Evolutionary conservation across 495 filamentous ascomycete species (phyloP).

Genomic region (Talaromyces trachyspermus): DNA sequence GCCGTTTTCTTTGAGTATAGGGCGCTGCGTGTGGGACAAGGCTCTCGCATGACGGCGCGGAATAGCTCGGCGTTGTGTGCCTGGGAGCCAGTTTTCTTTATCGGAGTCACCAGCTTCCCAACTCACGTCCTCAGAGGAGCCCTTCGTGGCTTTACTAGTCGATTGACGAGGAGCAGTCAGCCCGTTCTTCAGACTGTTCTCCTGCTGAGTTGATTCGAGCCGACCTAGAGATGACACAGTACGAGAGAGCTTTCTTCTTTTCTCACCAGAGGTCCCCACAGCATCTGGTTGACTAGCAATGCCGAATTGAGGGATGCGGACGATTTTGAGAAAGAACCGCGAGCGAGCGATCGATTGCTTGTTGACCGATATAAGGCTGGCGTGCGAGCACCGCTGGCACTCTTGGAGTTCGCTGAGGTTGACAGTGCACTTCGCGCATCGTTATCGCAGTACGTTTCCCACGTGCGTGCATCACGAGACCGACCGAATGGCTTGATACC

Average conservation of each 20-base stretch:
- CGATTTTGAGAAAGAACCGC: constrained; percentile 33
- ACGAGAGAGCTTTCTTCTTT: constrained; percentile 53
- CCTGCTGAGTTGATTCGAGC: constrained; percentile 42
- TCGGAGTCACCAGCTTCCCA: constrained; percentile 65
- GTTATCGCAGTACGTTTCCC: constrained; percentile 75
- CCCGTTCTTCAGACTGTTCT: constrained; percentile 13
- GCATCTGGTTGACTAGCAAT: constrained; percentile 14
- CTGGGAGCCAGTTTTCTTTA: constrained; percentile 86
- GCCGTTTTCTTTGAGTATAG: constrained; percentile 36
- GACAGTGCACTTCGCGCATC: constrained; percentile 66
- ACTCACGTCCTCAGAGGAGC: constrained; percentile 28
- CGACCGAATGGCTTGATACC: constrained; percentile 45
- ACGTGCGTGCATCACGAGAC: constrained; percentile 73
- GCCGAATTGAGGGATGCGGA: constrained; percentile 34
- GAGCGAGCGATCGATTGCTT: constrained; percentile 40
- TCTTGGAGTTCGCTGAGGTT: constrained; percentile 61
- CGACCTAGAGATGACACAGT: constrained; percentile 60
- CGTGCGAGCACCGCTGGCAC: constrained; percentile 59
- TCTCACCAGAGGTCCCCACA: constrained; percentile 34
- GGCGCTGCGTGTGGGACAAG: constrained; percentile 33
- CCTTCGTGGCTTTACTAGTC: constrained; percentile 20
- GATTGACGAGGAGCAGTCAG: constrained; percentile 9
- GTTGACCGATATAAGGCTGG: constrained; percentile 54
- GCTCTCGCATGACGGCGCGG: constrained; percentile 3
- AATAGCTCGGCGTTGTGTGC: constrained; percentile 23